Conservation (phyloP, 371 early-diverging fungal genomes). For the Dinochytrium kinnereticum region DNA sequence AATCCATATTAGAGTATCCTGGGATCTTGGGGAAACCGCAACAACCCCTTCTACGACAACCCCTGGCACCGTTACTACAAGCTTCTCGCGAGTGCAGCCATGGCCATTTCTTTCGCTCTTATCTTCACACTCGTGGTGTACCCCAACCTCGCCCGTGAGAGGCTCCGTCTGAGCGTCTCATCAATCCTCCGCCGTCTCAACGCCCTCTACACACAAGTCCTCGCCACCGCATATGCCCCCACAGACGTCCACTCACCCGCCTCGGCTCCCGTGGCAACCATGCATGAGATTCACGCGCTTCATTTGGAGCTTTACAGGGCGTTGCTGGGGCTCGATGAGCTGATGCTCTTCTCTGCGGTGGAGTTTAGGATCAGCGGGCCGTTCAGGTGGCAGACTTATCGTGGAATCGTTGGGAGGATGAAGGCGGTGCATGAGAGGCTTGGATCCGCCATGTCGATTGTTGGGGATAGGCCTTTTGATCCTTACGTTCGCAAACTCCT, state of each 20-base stretch:
- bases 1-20: constrained; percentile 15
- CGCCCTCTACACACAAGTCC: constrained; percentile 17
- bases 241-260: not conserved
- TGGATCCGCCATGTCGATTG: constrained; percentile 14
- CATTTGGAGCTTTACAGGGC: not conserved
- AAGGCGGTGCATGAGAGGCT: constrained; percentile 23
- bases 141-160: constrained; percentile 35
- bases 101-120: constrained; percentile 27
- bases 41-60: constrained; percentile 27
- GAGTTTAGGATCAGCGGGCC: constrained; percentile 27
- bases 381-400: constrained; percentile 29
- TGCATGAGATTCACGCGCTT: not conserved
- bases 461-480: constrained; percentile 6
- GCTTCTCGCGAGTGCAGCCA: constrained; percentile 19
- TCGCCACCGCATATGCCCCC: constrained; percentile 7
- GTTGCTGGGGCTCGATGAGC: not conserved
- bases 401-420: constrained; percentile 12
- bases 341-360: constrained; percentile 29
- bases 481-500: not conserved
- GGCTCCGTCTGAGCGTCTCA: constrained; percentile 27
- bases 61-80: constrained; percentile 29
- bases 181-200: constrained; percentile 35
- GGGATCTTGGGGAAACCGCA: constrained; percentile 15
- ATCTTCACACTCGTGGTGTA: constrained; percentile 34
- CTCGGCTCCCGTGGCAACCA: not conserved